Evolutionary conservation across 192 early-diverging fungal genomes (phyloP).

Genomic region (Coemansia sp.): DNA sequence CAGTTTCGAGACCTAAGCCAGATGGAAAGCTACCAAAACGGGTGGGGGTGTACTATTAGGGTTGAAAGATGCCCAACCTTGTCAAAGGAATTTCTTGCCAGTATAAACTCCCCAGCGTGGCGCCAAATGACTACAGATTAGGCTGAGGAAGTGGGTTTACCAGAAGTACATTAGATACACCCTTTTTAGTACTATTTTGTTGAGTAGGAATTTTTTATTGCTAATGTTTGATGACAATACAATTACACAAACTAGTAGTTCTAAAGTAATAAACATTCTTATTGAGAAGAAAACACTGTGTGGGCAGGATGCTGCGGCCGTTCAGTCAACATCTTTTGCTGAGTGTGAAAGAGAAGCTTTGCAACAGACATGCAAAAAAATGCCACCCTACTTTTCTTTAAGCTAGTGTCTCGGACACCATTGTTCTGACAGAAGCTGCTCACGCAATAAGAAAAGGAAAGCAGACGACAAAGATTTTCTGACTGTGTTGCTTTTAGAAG

Average conservation of each 20-base stretch:
- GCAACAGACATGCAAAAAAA: too few species aligned
- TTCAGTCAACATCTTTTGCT: neutral
- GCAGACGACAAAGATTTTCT: neutral
- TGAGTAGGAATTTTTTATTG: too few species aligned
- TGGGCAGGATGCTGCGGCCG: neutral
- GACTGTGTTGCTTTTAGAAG: neutral
- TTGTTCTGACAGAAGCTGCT: too few species aligned
- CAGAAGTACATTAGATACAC: too few species aligned
- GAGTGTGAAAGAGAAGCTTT: neutral
- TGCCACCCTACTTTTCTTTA: too few species aligned
- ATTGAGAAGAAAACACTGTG: neutral
- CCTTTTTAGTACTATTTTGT: too few species aligned
- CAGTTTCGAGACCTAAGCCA: neutral
- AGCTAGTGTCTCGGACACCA: too few species aligned
- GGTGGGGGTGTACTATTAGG: neutral
- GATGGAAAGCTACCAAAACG: neutral
- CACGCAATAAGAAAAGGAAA: too few species aligned
- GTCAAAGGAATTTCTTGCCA: neutral
- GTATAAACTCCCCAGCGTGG: too few species aligned
- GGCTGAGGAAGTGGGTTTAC: neutral
- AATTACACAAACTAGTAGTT: too few species aligned
- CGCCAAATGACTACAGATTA: neutral
- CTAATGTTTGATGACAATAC: too few species aligned
- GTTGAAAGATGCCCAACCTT: neutral
- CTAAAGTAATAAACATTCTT: too few species aligned